phyloP scores from a whole-genome alignment of 1,139 yeast species.

The Pichia sp. region DNA sequence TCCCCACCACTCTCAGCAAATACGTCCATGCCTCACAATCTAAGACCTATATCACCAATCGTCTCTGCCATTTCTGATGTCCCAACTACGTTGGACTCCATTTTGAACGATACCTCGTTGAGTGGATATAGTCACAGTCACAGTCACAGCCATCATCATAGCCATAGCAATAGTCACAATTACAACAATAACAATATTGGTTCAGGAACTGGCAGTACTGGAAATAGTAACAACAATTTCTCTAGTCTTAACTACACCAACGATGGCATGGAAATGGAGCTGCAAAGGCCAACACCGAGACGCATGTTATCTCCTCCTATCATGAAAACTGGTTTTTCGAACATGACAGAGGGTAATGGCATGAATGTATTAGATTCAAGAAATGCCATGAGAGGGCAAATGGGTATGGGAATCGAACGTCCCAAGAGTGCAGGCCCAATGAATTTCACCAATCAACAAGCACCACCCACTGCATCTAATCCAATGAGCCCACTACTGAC shows the following conservation, averaged over 20 bases:
- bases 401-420: conserved; percentile 11
- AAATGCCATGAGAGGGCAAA: too few species aligned
- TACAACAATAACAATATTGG: background rate
- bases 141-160: too few species aligned
- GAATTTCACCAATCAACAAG: too few species aligned
- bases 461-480: too few species aligned
- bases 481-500: too few species aligned
- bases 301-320: conserved; percentile 12
- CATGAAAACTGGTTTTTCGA: conserved; percentile 10
- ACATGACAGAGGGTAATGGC: conserved; percentile 3
- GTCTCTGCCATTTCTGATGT: conserved; percentile 16
- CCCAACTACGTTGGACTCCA: conserved; percentile 32
- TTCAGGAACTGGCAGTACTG: background rate
- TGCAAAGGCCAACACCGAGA: conserved; percentile 11
- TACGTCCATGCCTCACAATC: conserved; percentile 13
- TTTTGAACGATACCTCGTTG: conserved; percentile 28
- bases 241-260: too few species aligned
- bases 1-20: conserved; percentile 11
- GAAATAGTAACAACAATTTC: too few species aligned
- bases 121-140: too few species aligned
- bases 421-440: conserved; percentile 13
- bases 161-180: conserved; percentile 2
- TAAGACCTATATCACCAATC: conserved; percentile 26
- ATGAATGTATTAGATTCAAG: too few species aligned
- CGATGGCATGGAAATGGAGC: too few species aligned